Base-by-base conservation (phyloP, 2,329 filamentous ascomycete genomes). In the Colletotrichum endophyticum region DNA sequence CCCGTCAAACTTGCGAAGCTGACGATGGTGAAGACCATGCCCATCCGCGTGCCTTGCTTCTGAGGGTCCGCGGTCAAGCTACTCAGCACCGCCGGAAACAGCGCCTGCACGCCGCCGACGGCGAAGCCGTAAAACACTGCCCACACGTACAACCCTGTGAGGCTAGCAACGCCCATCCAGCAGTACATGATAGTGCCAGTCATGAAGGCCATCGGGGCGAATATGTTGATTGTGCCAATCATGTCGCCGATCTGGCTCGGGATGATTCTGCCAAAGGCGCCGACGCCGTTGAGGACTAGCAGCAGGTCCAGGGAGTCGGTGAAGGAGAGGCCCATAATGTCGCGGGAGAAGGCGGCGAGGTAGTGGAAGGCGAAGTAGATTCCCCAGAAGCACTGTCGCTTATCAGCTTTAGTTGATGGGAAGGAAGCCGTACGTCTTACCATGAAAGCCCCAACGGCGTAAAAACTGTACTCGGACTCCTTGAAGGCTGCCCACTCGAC, bases 361-460 rank as follows among this genome's bases (percentile, higher is more conserved):
- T 92, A 94, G 83, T 90, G 92, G 80, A 91, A 92, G 6, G 88
- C 87, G 70, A 92, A 89, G 78, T 92, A 92, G 1, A 91, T 81
- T 2, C 88, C 87, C 79, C 86, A 85, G 80, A 91, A 91, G 72
- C 87, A 88, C 82, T 85, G 56, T 9, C 5, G 59, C 12, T 16
- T 61, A 85, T 73, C 4, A 80, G 78, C 49, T 4, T 28, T 25
- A 0, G 15, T 13, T 30, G 49, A 4, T 0, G 22, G 1, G 0
- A 22, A 15, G 66, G 0, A n/a, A 27, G 59, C 25, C 27, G 22
- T n/a, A 6, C 4, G 1, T 66, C 69, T 56, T 25, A 78, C 78
- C 67, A 82, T 82, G 73, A 85, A 84, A 2, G 80, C 80, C 0
- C 80, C 84, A 0, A 81, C 80, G 9, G 87, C 83, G 75, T 86